These are phyloP conservation scores for Ramularia endophylla DNA, from an alignment of 2,329 filamentous ascomycete genomes.

Conservation along the genomic window DNA sequence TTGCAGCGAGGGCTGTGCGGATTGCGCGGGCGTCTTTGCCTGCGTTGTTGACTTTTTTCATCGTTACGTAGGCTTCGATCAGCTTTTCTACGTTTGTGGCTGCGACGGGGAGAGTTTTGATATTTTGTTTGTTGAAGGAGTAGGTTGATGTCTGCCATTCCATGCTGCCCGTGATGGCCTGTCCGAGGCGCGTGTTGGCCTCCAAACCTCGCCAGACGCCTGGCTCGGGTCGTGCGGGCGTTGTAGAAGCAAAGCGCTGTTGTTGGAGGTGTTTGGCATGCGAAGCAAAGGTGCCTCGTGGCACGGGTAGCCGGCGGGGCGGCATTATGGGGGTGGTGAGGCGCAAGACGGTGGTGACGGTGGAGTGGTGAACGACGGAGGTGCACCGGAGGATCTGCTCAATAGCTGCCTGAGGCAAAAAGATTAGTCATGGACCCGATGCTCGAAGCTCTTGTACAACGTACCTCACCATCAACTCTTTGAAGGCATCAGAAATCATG, in stretches of 20 bases:
- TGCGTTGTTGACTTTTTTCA: slow-evolving; percentile 16
- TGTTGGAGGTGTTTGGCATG: slow-evolving; percentile 13
- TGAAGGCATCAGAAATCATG: too few species aligned
- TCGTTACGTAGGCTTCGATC: slow-evolving; percentile 19
- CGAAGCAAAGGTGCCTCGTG: slow-evolving; percentile 9
- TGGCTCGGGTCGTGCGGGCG: slow-evolving; percentile 5
- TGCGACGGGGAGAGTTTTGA: slow-evolving; percentile 19
- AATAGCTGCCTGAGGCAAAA: too few species aligned
- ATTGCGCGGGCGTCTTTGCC: slow-evolving; percentile 18
- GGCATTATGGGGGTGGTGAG: slow-evolving; percentile 6
- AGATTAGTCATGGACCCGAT: too few species aligned
- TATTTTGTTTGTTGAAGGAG: slow-evolving; percentile 22
- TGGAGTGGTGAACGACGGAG: too few species aligned
- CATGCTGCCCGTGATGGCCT: slow-evolving; percentile 20
- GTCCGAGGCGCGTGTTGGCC: slow-evolving; percentile 12
- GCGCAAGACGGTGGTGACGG: background rate
- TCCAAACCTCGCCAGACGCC: slow-evolving; percentile 14
- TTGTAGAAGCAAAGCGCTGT: slow-evolving; percentile 8
- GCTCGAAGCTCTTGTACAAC: too few species aligned
- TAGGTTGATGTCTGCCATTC: slow-evolving; percentile 26
- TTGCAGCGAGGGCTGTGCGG: slow-evolving; percentile 14
- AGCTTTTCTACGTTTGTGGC: slow-evolving; percentile 20
- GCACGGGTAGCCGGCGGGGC: slow-evolving; percentile 7
- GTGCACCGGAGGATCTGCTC: too few species aligned
- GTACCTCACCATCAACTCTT: too few species aligned